Evolutionary conservation across 2,329 filamentous ascomycete species (phyloP), one percentile per base, ranked within the genome.

Genomic region (Cadophora gregata): DNA sequence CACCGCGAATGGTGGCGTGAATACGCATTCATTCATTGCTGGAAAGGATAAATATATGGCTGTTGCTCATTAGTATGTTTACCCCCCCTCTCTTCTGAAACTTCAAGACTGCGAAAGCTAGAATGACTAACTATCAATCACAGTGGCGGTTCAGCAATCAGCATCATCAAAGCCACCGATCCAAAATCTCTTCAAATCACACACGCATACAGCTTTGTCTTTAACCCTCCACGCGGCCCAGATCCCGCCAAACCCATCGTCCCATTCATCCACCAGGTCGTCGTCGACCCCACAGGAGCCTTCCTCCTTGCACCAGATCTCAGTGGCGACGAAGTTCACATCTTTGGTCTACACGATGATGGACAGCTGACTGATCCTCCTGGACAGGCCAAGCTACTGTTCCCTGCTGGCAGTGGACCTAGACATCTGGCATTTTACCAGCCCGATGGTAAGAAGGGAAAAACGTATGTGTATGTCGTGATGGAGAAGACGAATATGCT

Each of bases 261-360:
- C 75, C 82, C 2, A 80, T 83, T 68, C 82, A 82, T 65, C 1
- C 84, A 86, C 70, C 75, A 83, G 67, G 79, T 81, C 38, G 74
- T 85, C 67, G 73, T 84, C 47, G 83, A 86, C 69, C 84, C 83
- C 1, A 83, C 81, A 2, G 79, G 78, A 6, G 67, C 77, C 10
- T 85, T 79, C 72, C 66, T 85, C 12, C 68, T 86, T n/a, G 78
- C 81, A 36, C 82, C 83, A 0, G 83, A 85, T 58, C 78, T 88
- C 3, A 81, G 84, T 25, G 78, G 79, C 0, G 83, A 85, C 65
- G 63, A 79, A 0, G 72, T 84, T 36, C 80, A 79, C 55, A 76
- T 85, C 7, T 85, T 80, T 70, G 69, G 73, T 8, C 24, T 61
- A n/a, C n/a, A 27, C n/a, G 45, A 61, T 36, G 29, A 51, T 36